Evolutionary conservation across 805 yeast genomes (phyloP).

Genomic region (Kodamaea lidongshanica): DNA sequence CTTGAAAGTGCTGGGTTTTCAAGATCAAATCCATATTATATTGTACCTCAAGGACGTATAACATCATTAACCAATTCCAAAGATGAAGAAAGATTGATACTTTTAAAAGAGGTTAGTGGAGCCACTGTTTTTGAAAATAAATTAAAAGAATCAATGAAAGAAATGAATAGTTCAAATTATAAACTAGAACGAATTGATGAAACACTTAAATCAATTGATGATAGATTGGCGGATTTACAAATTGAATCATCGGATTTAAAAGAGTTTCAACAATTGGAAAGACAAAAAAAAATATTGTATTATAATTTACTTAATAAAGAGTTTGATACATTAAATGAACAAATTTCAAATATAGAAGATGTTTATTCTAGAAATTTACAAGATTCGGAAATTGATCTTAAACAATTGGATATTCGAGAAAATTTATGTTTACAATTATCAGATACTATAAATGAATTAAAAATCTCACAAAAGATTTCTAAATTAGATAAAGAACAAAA

Average conservation of each 20-base stretch:
- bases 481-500: constrained; percentile 53
- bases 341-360: constrained; percentile 55
- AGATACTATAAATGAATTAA: constrained; percentile 40
- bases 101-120: constrained; percentile 90
- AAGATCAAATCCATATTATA: constrained; percentile 84
- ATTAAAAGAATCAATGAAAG: constrained; percentile 69
- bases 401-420: constrained; percentile 59
- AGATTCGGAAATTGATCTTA: constrained; percentile 48
- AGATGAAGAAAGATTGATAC: constrained; percentile 69
- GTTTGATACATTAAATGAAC: constrained; percentile 50
- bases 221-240: constrained; percentile 70
- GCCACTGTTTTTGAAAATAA: constrained; percentile 85
- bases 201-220: constrained; percentile 62
- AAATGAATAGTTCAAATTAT: constrained; percentile 65
- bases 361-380: constrained; percentile 47
- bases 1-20: constrained; percentile 92
- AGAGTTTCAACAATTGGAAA: constrained; percentile 61
- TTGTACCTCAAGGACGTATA: constrained; percentile 94
- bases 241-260: constrained; percentile 73
- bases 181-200: constrained; percentile 71
- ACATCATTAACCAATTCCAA: constrained; percentile 84
- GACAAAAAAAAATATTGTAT: constrained; percentile 63
- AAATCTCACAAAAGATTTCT: constrained; percentile 45
- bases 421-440: constrained; percentile 39
- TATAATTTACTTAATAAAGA: constrained; percentile 76